These are phyloP conservation scores for Phyllosticta citribraziliensis DNA, from an alignment of 2,329 filamentous ascomycete genomes.

Conservation along the genomic window DNA sequence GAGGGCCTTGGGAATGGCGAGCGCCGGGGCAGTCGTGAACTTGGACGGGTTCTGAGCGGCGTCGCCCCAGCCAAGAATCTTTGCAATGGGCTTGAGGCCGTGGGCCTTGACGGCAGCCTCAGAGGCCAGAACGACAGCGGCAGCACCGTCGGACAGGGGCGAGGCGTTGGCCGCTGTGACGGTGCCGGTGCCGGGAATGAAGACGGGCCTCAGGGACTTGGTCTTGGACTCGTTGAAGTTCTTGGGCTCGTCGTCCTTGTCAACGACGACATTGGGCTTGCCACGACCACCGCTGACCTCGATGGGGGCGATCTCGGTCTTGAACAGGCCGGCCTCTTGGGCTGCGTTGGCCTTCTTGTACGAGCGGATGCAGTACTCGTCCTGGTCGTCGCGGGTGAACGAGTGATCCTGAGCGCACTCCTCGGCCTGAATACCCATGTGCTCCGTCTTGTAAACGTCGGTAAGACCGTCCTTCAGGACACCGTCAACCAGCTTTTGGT, in stretches of 20 bases:
- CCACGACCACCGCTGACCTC: constrained; percentile 81
- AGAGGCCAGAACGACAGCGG: constrained; percentile 85
- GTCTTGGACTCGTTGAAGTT: constrained; percentile 55
- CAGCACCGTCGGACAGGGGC: constrained; percentile 88
- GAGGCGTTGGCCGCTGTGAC: constrained; percentile 96
- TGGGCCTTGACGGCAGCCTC: constrained; percentile 91
- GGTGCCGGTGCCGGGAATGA: constrained; percentile 76
- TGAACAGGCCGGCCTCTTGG: constrained; percentile 70
- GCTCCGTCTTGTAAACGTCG: constrained; percentile 90
- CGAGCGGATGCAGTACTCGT: constrained; percentile 88
- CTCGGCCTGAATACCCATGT: constrained; percentile 91
- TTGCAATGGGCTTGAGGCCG: constrained; percentile 81
- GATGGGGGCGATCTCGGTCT: constrained; percentile 77
- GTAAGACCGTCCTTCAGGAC: constrained; percentile 90
- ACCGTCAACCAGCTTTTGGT: constrained; percentile 80
- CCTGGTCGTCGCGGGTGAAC: constrained; percentile 76
- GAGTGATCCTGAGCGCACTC: constrained; percentile 79
- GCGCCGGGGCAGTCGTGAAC: constrained; percentile 87
- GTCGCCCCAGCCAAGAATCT: constrained; percentile 96
- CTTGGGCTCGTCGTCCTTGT: constrained; percentile 90
- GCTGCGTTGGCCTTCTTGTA: constrained; percentile 91
- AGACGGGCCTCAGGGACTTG: constrained; percentile 54
- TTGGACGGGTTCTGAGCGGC: constrained; percentile 84
- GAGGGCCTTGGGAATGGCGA: constrained; percentile 94
- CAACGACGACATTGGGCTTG: constrained; percentile 73